These are phyloP conservation scores for Epichloe gansuensis DNA, from an alignment of 2,329 filamentous ascomycete genomes.

Conservation along the genomic window DNA sequence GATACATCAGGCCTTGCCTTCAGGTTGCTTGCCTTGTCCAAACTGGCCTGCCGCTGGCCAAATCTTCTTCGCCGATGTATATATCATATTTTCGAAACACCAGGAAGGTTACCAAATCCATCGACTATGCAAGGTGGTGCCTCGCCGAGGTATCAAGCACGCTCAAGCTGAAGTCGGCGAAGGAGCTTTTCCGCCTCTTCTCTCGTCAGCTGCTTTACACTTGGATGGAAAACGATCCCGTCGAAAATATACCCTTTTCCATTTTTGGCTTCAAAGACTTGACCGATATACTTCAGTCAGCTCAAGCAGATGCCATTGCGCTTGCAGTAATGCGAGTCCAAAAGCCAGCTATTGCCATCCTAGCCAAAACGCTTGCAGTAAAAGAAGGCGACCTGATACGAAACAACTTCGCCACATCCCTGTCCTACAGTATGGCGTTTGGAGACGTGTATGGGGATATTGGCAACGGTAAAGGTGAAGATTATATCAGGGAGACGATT, in stretches of 20 bases:
- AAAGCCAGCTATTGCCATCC: slow-evolving; percentile 45
- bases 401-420: slow-evolving; percentile 60
- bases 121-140: slow-evolving; percentile 60
- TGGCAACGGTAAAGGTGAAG: slow-evolving; percentile 46
- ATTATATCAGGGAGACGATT: slow-evolving; percentile 54
- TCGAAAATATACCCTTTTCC: slow-evolving; percentile 67
- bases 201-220: slow-evolving; percentile 82
- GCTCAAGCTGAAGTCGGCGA: slow-evolving; percentile 53
- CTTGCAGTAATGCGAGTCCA: slow-evolving; percentile 74
- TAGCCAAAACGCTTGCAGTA: slow-evolving; percentile 46
- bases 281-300: slow-evolving; percentile 53
- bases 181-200: slow-evolving; percentile 70
- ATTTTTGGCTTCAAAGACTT: slow-evolving; percentile 71
- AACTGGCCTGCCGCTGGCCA: slow-evolving; percentile 71
- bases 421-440: slow-evolving; percentile 74
- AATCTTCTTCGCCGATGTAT: slow-evolving; percentile 77
- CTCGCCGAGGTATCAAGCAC: slow-evolving; percentile 52
- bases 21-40: slow-evolving; percentile 62
- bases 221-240: slow-evolving; percentile 59
- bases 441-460: slow-evolving; percentile 17
- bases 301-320: slow-evolving; percentile 66
- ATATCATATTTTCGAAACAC: slow-evolving; percentile 89
- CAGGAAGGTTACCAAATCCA: slow-evolving; percentile 54
- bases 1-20: slow-evolving; percentile 76
- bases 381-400: slow-evolving; percentile 47